Percentiles rank a stretch among this genome's conserved stretches.
phyloP scores from a whole-genome alignment of 139 green algal genomes.

The Chlorella vulgaris region DNA sequence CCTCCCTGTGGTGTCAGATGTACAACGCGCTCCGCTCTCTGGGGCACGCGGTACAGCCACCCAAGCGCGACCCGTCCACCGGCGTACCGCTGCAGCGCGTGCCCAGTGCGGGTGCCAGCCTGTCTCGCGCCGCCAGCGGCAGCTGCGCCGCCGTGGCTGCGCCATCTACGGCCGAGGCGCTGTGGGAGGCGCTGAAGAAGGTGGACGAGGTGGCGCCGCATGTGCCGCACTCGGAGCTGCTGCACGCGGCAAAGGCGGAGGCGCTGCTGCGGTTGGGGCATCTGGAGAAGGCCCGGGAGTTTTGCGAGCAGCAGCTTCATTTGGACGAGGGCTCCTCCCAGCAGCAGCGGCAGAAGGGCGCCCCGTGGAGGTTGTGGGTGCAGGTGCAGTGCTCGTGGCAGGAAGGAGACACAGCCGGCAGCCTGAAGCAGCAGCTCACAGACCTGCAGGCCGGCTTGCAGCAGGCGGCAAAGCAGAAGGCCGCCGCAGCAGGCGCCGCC shows the following conservation, averaged over 20 bases:
- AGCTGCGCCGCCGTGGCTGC: not conserved
- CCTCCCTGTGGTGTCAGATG: not conserved
- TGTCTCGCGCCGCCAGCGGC: constrained; percentile 8
- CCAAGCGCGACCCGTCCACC: constrained; percentile 5
- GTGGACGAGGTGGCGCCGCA: constrained; percentile 28
- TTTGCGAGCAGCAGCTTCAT: constrained; percentile 19
- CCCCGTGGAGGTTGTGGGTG: constrained; percentile 31
- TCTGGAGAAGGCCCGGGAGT: not conserved
- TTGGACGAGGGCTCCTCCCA: not conserved
- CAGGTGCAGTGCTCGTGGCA: constrained; percentile 33
- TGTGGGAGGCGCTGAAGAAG: constrained; percentile 26
- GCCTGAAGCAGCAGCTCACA: constrained; percentile 21
- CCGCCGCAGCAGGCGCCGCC: not conserved
- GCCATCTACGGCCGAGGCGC: not conserved
- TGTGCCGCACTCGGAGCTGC: constrained; percentile 25
- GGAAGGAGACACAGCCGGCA: constrained; percentile 27
- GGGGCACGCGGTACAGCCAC: not conserved
- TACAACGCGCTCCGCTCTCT: constrained; percentile 20
- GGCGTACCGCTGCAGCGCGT: not conserved
- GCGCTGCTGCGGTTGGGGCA: constrained; percentile 28
- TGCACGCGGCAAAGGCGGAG: constrained; percentile 20
- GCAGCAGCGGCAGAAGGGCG: not conserved
- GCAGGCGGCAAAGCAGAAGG: not conserved
- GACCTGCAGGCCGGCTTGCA: not conserved
- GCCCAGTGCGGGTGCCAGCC: not conserved